phyloP scores from a whole-genome alignment of 2,329 filamentous ascomycete genomes.

The Colletotrichum tamarilloi region DNA sequence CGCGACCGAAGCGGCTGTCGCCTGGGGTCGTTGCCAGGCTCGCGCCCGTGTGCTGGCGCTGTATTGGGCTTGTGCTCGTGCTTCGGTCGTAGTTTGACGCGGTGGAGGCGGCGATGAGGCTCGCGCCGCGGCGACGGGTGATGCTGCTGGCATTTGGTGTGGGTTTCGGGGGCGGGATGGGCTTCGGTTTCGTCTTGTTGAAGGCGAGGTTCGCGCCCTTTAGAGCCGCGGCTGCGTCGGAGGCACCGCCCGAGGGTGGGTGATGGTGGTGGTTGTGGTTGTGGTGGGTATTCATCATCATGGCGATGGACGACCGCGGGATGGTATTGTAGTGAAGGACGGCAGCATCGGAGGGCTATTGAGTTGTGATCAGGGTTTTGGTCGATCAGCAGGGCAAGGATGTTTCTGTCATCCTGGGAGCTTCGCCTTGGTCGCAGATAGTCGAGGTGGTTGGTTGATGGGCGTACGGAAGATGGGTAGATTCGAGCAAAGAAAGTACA shows the following conservation, averaged over 20 bases:
- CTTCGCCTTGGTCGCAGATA: background rate
- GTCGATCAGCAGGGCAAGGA: conserved; percentile 1
- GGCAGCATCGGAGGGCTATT: background rate
- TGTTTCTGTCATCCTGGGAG: conserved; percentile 11
- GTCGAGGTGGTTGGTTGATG: background rate
- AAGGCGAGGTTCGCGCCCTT: conserved; percentile 68
- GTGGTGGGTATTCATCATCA: conserved; percentile 29
- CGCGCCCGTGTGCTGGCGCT: conserved; percentile 52
- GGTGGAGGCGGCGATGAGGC: conserved; percentile 57
- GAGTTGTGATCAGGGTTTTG: background rate
- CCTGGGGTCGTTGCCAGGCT: conserved; percentile 40
- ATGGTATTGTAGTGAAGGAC: background rate
- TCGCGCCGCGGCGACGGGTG: conserved; percentile 14
- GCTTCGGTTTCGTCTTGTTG: conserved; percentile 46
- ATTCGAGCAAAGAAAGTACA: background rate
- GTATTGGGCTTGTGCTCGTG: conserved; percentile 37
- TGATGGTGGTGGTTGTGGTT: conserved; percentile 38
- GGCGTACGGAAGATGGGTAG: background rate
- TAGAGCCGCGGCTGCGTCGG: conserved; percentile 56
- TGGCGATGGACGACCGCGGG: conserved; percentile 12
- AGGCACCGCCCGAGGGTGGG: conserved; percentile 43
- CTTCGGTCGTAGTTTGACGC: conserved; percentile 47
- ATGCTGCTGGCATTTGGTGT: background rate
- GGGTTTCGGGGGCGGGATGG: conserved; percentile 31
- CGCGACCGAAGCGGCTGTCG: conserved; percentile 27